Evolutionary conservation across 192 early-diverging fungal species (phyloP), one percentile per base, ranked within the genome.

Genomic region (Coemansia sp.): DNA sequence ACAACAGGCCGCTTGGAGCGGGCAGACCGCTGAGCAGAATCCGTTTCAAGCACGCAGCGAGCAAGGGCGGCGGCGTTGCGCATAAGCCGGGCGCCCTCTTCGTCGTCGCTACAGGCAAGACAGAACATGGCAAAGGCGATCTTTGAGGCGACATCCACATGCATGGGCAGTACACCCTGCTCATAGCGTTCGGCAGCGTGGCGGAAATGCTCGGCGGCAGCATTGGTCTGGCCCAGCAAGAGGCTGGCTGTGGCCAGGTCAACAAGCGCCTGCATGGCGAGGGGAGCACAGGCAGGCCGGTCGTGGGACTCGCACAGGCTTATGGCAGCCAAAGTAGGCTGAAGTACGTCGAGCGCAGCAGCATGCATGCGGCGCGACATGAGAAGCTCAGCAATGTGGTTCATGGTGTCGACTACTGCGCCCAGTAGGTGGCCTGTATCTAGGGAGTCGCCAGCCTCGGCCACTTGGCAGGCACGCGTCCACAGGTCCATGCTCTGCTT

Each of bases 311-410:
- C 75, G 37, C 75, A 72, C 22, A 17, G 1, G 1, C 26, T 14
- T 1, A 54, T 19, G 4, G 68, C 57, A 3, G 42, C 21, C 5
- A 78, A 34, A 11, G 48, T 50, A 0, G 61, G 39, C 8, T 10
- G 34, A 17, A 62, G 37, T 8, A 78, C 9, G 12, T 56, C 48
- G 4, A 53, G 48, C 2, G 60, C 54, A 1, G 21, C 40, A 35
- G 66, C 33, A 29, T 65, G 60, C 58, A 72, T 39, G n/a, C 74
- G 65, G 19, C 75, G 57, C 8, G 75, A 68, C 65, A 72, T 37
- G 2, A 78, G 62, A 38, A 78, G 53, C n/a, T 68, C 75, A 0
- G 56, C 42, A 3, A 57, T 24, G 18, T 39, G 57, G 29, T 41
- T 39, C 43, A 78, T 71, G 17, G 53, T 0, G 10, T 53, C 59